A percentile compares a stretch with the other conserved stretches of the same genome.
Evolutionary conservation across 2,329 filamentous ascomycete genomes (phyloP).

Genomic region (Aspergillus pseudotamarii): DNA sequence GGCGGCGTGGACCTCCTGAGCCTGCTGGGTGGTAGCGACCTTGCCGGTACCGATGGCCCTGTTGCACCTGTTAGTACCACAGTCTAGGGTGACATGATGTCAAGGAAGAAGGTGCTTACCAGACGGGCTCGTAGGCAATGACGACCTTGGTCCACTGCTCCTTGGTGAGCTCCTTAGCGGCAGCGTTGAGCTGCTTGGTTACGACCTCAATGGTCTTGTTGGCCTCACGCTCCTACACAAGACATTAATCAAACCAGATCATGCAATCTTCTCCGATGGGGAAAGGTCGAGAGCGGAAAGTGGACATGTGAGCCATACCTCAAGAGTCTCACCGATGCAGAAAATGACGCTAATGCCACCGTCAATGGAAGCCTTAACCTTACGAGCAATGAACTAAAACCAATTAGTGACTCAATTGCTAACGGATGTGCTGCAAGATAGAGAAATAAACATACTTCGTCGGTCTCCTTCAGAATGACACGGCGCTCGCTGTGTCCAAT

Average conservation of each 20-base stretch:
- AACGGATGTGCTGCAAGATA: background rate
- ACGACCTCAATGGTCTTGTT: constrained; percentile 74
- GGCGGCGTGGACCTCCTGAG: constrained; percentile 89
- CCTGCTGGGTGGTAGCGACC: constrained; percentile 85
- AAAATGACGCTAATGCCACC: constrained; percentile 89
- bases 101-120: constrained; percentile 59
- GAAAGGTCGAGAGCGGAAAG: background rate
- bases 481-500: constrained; percentile 95
- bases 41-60: constrained; percentile 85
- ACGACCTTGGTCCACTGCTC: constrained; percentile 93
- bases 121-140: constrained; percentile 98
- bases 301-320: constrained; percentile 49
- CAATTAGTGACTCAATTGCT: constrained; percentile 8
- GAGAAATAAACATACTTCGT: constrained; percentile 55
- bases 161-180: constrained; percentile 66
- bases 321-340: constrained; percentile 94
- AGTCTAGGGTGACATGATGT: background rate
- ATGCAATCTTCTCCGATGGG: background rate
- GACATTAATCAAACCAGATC: constrained; percentile 18
- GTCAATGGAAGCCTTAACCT: constrained; percentile 91
- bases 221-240: constrained; percentile 71
- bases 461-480: constrained; percentile 82
- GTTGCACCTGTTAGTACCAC: constrained; percentile 9
- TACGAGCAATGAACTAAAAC: constrained; percentile 73
- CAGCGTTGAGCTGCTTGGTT: constrained; percentile 80